Evolutionary conservation across 116 monocot species (phyloP).

Genomic region (Trichopus zeylanicus): DNA sequence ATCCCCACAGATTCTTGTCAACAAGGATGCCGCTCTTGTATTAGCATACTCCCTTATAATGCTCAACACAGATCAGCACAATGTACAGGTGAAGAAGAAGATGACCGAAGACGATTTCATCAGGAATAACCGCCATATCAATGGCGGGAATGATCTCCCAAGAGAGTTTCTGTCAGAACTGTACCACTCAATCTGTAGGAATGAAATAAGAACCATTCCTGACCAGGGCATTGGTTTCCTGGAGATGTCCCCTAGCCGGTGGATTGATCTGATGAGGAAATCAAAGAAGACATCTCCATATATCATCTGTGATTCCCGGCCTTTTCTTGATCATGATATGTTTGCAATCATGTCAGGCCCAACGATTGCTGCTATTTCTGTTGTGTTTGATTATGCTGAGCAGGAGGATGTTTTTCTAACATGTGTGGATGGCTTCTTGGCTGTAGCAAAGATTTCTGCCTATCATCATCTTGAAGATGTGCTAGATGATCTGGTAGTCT

Average conservation of each 20-base stretch:
- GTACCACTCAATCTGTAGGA: slow-evolving; percentile 66
- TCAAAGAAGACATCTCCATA: slow-evolving; percentile 68
- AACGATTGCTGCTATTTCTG: slow-evolving; percentile 80
- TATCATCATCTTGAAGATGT: slow-evolving; percentile 65
- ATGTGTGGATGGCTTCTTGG: slow-evolving; percentile 66
- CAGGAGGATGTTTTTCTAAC: slow-evolving; percentile 46
- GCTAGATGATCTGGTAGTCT: slow-evolving; percentile 63
- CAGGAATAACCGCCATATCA: slow-evolving; percentile 76
- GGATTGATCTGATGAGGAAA: slow-evolving; percentile 73
- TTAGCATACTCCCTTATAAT: slow-evolving; percentile 79
- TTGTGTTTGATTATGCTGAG: slow-evolving; percentile 89
- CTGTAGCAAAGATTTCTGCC: slow-evolving; percentile 66
- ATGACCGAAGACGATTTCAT: slow-evolving; percentile 95
- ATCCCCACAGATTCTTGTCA: slow-evolving; percentile 63
- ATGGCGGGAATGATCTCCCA: slow-evolving; percentile 75
- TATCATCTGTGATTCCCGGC: slow-evolving; percentile 36
- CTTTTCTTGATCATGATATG: slow-evolving; percentile 43
- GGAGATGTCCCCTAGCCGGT: slow-evolving; percentile 76
- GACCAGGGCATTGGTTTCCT: slow-evolving; percentile 54
- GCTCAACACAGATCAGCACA: slow-evolving; percentile 94
- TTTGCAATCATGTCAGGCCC: slow-evolving; percentile 88
- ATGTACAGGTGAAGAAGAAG: slow-evolving; percentile 90
- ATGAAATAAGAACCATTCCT: slow-evolving; percentile 78
- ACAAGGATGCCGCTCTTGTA: slow-evolving; percentile 86
- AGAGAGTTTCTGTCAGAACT: slow-evolving; percentile 72